Evolutionary conservation across 257 asterid species (phyloP).

Genomic region (Mitragyna speciosa): DNA sequence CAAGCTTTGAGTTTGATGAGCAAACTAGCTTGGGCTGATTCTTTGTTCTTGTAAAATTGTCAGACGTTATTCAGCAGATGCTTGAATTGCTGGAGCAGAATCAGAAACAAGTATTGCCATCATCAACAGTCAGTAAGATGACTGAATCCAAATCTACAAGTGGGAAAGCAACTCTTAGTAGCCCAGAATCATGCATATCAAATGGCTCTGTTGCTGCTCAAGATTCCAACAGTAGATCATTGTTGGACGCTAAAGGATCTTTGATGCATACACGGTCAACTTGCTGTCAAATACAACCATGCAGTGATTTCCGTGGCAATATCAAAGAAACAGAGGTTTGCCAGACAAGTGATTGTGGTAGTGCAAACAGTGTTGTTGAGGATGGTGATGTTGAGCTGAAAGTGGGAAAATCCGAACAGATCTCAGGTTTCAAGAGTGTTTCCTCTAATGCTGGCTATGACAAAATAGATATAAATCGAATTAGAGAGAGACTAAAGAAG

Average conservation of each 20-base stretch:
- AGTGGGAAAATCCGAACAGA: constrained; percentile 26
- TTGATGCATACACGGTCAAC: constrained; percentile 11
- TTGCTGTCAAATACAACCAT: constrained; percentile 23
- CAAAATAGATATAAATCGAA: constrained; percentile 37
- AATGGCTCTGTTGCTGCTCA: constrained; percentile 27
- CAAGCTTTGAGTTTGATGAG: neutral
- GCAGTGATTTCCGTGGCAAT: constrained; percentile 4
- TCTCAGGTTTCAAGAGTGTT: constrained; percentile 27
- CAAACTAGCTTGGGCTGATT: neutral
- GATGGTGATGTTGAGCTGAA: constrained; percentile 39
- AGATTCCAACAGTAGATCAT: constrained; percentile 28
- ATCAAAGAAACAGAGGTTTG: constrained; percentile 25
- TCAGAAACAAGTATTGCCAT: constrained; percentile 28
- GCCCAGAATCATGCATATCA: constrained; percentile 43
- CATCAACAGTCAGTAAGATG: constrained; percentile 23
- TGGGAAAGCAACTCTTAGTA: constrained; percentile 28
- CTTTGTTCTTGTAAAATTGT: constrained; percentile 9
- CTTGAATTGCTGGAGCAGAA: constrained; percentile 35
- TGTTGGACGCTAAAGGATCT: constrained; percentile 17
- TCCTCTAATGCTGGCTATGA: constrained; percentile 23
- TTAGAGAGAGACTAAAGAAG: constrained; percentile 46
- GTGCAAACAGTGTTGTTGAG: constrained; percentile 46
- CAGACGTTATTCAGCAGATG: constrained; percentile 58
- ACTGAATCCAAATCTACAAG: constrained; percentile 18
- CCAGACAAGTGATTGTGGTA: constrained; percentile 37